Base-by-base conservation (phyloP, 208 protist species). In the Acanthamoeba triangularis region DNA sequence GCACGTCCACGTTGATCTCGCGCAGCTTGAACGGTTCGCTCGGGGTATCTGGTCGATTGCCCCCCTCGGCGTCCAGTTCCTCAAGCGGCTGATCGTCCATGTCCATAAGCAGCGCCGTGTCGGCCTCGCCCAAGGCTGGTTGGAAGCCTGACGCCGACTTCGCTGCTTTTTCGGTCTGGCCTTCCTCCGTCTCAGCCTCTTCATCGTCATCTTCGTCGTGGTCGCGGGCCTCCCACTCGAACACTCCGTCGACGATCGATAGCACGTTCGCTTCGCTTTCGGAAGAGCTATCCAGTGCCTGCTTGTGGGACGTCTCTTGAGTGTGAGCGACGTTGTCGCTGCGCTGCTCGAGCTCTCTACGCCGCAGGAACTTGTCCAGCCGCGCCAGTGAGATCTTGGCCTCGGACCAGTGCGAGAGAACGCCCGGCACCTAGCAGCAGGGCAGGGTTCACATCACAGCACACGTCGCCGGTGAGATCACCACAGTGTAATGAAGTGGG, bases 331-430 rank as follows among this genome's bases (percentile, higher is more conserved):
- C n/a, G n/a, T n/a, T n/a, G n/a, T 44, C 30, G 14, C 37, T 35
- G n/a, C 54, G 16, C 11, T 23, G 33, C 20, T 35, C 76, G 44
- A 72, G 56, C 28, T 90, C 84, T 13, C 5, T 10, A 8, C 41
- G 61, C 2, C 92, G 37, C 16, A 97, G 56, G 82, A 97, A 97
- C 13, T 84, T 93, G 94, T 95, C 85, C 33, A 97, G 67, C 65
- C 96, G 54, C 23, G 74, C 41, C 56, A 96, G 63, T 44, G 95
- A 96, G 18, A 94, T 92, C 8, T n/a, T 82, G 35, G 95, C 95
- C 67, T 97, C 96, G 35, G 96, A 44, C n/a, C 41, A 65, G 28
- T 30, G 78, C 28, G 52, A 20, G 5, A 56, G 56, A 16, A 61
- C 23, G 56, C 56, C 56, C 10, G 56, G 56, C 56, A 61, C 56